These are phyloP conservation scores for Acanthamoeba divionensis DNA, from an alignment of 208 protist genomes.

Conservation along the genomic window DNA sequence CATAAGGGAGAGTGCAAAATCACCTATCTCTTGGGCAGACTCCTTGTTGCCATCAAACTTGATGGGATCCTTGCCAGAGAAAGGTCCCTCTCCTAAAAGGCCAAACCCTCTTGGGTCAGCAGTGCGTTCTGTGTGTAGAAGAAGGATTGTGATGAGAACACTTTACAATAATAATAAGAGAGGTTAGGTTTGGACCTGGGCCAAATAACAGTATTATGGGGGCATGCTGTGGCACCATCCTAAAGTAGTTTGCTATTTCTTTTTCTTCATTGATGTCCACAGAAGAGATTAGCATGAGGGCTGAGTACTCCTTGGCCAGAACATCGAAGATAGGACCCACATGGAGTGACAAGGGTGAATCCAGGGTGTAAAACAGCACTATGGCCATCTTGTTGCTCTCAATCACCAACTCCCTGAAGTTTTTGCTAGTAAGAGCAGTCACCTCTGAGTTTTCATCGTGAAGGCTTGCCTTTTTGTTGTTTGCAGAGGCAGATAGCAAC, in stretches of 20 bases:
- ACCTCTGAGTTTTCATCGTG: background rate
- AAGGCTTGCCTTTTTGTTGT: background rate
- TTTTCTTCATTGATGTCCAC: background rate
- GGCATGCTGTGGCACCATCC: background rate
- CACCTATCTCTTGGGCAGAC: background rate
- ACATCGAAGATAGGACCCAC: background rate
- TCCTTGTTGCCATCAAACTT: background rate
- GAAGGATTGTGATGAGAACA: too few relatives aligned
- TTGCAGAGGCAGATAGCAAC: too few relatives aligned
- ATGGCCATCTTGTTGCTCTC: background rate
- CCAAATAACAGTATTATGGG: background rate
- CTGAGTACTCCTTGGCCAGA: background rate
- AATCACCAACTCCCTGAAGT: background rate
- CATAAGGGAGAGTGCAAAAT: background rate
- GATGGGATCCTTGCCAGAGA: background rate
- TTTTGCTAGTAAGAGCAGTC: background rate
- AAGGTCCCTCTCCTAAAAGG: too few relatives aligned
- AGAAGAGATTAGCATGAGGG: background rate
- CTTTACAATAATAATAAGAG: too few relatives aligned
- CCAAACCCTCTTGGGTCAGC: too few relatives aligned
- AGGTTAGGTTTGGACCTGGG: too few relatives aligned
- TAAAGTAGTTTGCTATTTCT: background rate
- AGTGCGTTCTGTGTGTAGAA: too few relatives aligned
- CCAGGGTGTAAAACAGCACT: background rate
- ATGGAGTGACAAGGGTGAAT: background rate